Evolutionary conservation across 1,284 basidiomycete genomes (phyloP).

Genomic region (Marasmius oreades): DNA sequence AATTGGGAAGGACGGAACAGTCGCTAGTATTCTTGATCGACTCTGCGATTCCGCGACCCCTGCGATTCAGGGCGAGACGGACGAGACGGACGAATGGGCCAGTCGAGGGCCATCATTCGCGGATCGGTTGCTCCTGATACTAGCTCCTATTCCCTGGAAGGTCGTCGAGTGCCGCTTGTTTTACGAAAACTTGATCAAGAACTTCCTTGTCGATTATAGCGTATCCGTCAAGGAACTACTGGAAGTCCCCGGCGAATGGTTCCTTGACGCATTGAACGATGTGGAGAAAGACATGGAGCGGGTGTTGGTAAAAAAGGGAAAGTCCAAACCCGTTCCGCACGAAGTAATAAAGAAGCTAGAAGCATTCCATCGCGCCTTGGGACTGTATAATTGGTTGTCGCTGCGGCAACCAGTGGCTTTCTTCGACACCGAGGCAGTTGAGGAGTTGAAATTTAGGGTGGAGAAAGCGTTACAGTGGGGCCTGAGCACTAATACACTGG

Average conservation of each 20-base stretch:
- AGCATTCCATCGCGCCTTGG: conserved; percentile 76
- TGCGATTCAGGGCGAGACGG: neutral
- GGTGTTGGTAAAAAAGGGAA: conserved; percentile 41
- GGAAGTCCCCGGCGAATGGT: too few relatives aligned
- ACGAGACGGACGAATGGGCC: neutral
- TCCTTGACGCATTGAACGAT: conserved; percentile 18
- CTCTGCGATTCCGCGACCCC: conserved; percentile 19
- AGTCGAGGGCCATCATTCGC: conserved; percentile 36
- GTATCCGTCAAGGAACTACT: conserved; percentile 31
- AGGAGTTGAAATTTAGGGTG: conserved; percentile 56
- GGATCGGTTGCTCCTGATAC: conserved; percentile 48
- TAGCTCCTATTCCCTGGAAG: conserved; percentile 44
- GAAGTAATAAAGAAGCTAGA: conserved; percentile 49
- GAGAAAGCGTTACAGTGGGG: conserved; percentile 72
- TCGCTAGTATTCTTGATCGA: conserved; percentile 37
- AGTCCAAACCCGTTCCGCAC: conserved; percentile 10
- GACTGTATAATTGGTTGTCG: conserved; percentile 86
- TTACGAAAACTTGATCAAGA: conserved; percentile 32
- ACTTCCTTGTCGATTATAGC: conserved; percentile 30
- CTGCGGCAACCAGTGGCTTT: conserved; percentile 79
- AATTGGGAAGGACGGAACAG: neutral
- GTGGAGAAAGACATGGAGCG: conserved; percentile 37
- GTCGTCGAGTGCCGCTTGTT: conserved; percentile 31
- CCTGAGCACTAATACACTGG: conserved; percentile 39
- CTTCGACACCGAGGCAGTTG: conserved; percentile 50